phyloP scores from a whole-genome alignment of 116 monocot species.

The Iris pallida region DNA sequence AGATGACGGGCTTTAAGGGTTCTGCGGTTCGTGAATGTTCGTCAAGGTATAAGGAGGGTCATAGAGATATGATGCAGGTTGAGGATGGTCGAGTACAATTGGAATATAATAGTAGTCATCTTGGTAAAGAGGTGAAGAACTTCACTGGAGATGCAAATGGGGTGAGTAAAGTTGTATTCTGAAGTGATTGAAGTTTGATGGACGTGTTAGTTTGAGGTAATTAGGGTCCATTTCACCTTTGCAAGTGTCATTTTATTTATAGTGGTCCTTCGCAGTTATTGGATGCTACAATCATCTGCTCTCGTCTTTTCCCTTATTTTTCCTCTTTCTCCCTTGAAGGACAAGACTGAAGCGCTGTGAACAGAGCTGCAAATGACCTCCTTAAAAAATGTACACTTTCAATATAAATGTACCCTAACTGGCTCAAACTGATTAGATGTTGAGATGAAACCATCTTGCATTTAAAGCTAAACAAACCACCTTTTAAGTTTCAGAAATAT shows the following conservation, averaged over 20 bases:
- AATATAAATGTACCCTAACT: background rate
- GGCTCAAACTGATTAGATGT: background rate
- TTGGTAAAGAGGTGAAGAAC: conserved; percentile 29
- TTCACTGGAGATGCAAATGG: conserved; percentile 17
- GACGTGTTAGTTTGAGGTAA: background rate
- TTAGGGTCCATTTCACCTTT: background rate
- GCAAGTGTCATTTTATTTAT: too few species aligned
- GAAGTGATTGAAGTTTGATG: too few species aligned
- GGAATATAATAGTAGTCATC: conserved; percentile 11
- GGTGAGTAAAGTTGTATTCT: conserved; percentile 23
- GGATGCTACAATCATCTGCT: too few species aligned
- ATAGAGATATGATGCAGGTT: conserved; percentile 15
- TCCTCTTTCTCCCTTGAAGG: too few species aligned
- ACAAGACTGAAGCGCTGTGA: too few species aligned
- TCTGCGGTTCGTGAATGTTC: background rate
- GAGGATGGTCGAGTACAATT: conserved; percentile 23
- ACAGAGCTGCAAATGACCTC: background rate
- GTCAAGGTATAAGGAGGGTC: conserved; percentile 8
- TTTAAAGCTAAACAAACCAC: background rate
- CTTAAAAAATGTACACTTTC: background rate
- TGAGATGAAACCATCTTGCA: conserved; percentile 1
- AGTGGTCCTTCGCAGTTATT: too few species aligned
- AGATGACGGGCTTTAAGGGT: conserved; percentile 8
- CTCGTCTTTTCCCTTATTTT: too few species aligned
- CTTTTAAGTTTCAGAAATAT: background rate